Base-by-base conservation (phyloP, 495 filamentous ascomycete genomes). In the Beverwykella pulmonaria region DNA sequence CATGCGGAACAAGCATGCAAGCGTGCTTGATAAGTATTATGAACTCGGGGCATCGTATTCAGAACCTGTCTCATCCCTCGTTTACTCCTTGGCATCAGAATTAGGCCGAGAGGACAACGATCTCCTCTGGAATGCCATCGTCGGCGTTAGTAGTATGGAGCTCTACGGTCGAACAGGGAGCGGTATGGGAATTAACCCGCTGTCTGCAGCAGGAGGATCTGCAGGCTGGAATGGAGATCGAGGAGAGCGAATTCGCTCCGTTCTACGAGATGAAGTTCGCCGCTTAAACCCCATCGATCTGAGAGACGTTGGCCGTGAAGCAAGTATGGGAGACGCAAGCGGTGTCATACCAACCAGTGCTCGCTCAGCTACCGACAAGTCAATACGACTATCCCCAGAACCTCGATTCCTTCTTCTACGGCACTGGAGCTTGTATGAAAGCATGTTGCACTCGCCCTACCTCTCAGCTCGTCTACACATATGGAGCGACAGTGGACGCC, bases 391-490 rank as follows among this genome's bases (percentile, higher is more conserved):
- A 29, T 96, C 92, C 0, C 94, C 95, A 0, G 94, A 98, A 76
- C 96, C 93, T 34, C 90, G 89, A 57, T 97, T 98, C 69, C 85
- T 98, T 26, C 85, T 98, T 0, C 91, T 98, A 57, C 82, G 94
- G 25, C 94, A 98, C 73, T 98, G 94, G 94, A 94, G 91, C 54
- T 81, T 98, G 3, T 97, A 98, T 75, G 94, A 98, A 68, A 96
- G 92, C 76, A 98, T 98, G 94, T 82, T 98, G 25, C 94, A 98
- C 74, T 97, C 92, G 1, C 91, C 93, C 0, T 98, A 97, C 73
- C 84, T 98, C n/a, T 92, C 93, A 25, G 90, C 93, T 1, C 82
- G 91, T 32, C 84, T 98, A 57, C 92, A 94, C 74, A 92, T 96
- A 23, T 98, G 95, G 95, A 95, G 87, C 63, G 94, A 97, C 47